Evolutionary conservation across 106 monocot species (phyloP).

Genomic region (Dendrobium chrysotoxum): DNA sequence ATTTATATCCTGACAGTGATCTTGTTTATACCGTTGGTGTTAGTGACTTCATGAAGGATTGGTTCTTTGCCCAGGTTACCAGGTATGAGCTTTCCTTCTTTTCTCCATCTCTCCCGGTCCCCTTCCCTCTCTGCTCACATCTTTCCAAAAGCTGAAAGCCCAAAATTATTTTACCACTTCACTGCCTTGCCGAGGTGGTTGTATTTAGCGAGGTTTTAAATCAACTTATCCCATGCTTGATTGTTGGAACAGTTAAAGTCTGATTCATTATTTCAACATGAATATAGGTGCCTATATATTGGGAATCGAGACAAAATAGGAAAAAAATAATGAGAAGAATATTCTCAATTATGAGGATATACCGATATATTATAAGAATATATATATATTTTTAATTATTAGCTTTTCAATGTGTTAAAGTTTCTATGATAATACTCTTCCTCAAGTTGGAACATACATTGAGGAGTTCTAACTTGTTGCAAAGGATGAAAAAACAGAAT

Average conservation of each 20-base stretch:
- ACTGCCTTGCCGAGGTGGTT: neutral
- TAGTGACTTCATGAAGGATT: conserved; percentile 70
- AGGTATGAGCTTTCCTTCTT: conserved; percentile 28
- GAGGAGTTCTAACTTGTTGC: too few relatives aligned
- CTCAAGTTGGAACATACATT: too few relatives aligned
- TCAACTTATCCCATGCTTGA: neutral
- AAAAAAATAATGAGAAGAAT: neutral
- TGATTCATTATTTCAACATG: too few relatives aligned
- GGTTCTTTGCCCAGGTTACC: conserved; percentile 89
- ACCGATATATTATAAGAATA: neutral
- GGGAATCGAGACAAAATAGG: neutral
- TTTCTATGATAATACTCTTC: too few relatives aligned
- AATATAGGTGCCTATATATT: neutral
- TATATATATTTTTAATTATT: too few relatives aligned
- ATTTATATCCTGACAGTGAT: conserved; percentile 62
- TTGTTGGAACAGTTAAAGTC: too few relatives aligned
- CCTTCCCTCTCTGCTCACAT: neutral
- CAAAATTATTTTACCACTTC: neutral
- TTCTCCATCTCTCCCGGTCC: neutral
- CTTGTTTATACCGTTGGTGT: conserved; percentile 44
- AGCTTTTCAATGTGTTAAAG: too few relatives aligned
- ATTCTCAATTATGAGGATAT: neutral
- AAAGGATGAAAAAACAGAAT: neutral
- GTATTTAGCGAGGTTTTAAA: neutral
- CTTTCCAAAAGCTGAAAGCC: neutral